phyloP scores from a whole-genome alignment of 176 grass and related monocot genomes.

The Leersia perrieri region DNA sequence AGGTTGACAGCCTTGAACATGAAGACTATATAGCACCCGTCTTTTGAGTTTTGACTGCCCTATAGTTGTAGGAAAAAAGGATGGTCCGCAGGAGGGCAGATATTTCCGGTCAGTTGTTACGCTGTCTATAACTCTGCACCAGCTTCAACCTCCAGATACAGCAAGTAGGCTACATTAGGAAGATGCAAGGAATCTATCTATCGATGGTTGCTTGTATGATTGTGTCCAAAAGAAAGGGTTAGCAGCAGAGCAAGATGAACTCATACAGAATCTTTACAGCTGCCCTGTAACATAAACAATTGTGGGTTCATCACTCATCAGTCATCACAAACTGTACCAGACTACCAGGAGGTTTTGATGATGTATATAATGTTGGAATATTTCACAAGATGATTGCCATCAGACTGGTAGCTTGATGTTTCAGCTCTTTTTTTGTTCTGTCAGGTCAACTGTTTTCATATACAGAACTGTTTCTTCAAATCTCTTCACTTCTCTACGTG shows the following conservation, averaged over 20 bases:
- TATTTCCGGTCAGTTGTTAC: not conserved
- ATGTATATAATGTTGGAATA: not conserved
- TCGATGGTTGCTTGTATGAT: not conserved
- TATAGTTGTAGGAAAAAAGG: not conserved
- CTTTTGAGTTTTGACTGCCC: not conserved
- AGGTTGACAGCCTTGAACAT: not conserved
- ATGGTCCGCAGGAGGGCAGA: not conserved
- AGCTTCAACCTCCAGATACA: too few relatives aligned
- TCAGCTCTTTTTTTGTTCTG: not conserved
- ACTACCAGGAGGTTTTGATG: not conserved
- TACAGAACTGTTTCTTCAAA: not conserved
- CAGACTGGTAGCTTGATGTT: not conserved
- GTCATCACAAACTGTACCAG: not conserved
- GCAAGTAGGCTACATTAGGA: not conserved
- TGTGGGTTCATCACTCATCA: constrained; percentile 2
- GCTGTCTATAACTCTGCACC: not conserved
- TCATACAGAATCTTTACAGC: constrained; percentile 22
- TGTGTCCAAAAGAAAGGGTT: not conserved
- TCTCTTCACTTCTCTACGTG: not conserved
- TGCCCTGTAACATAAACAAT: not conserved
- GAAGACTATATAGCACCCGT: not conserved
- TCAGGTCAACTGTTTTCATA: constrained; percentile 1
- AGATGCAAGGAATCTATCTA: not conserved
- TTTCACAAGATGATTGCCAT: not conserved
- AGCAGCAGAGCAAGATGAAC: not conserved